phyloP scores from a whole-genome alignment of 345 rosid species.

The Gossypium arboreum region DNA sequence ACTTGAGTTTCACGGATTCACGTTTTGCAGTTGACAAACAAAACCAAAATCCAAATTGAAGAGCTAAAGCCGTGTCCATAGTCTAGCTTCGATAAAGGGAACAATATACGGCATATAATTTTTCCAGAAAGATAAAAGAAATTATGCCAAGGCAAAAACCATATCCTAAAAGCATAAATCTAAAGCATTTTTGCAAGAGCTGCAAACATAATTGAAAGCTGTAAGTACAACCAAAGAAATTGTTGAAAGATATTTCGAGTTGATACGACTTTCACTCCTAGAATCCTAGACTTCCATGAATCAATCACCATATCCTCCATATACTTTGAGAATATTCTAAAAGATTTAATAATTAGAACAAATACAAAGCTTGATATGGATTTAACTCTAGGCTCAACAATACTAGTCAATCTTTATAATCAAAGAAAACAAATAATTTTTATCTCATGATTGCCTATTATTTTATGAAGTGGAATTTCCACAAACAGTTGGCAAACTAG shows the following conservation, averaged over 20 bases:
- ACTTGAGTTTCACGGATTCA: constrained; percentile 4
- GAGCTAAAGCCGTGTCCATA: background rate
- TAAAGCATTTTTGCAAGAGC: too few species aligned
- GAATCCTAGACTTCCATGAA: background rate
- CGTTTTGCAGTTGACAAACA: background rate
- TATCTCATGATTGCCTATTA: background rate
- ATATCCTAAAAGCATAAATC: too few species aligned
- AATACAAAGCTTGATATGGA: too few species aligned
- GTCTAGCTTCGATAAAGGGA: background rate
- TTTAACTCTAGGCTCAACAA: background rate
- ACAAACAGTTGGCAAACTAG: background rate
- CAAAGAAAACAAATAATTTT: background rate
- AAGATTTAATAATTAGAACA: background rate
- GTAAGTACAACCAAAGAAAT: too few species aligned
- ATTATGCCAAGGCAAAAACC: too few species aligned
- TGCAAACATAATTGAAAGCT: too few species aligned
- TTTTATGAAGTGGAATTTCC: background rate
- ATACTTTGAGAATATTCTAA: background rate
- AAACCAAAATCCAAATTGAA: background rate
- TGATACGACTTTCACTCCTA: background rate
- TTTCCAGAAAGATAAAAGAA: too few species aligned
- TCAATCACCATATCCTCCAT: background rate
- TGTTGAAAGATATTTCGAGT: too few species aligned
- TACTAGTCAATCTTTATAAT: background rate
- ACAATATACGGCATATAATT: background rate